These are phyloP conservation scores for Discostella pseudostelligera DNA, from an alignment of 108 stramenopile genomes.

Conservation along the genomic window DNA sequence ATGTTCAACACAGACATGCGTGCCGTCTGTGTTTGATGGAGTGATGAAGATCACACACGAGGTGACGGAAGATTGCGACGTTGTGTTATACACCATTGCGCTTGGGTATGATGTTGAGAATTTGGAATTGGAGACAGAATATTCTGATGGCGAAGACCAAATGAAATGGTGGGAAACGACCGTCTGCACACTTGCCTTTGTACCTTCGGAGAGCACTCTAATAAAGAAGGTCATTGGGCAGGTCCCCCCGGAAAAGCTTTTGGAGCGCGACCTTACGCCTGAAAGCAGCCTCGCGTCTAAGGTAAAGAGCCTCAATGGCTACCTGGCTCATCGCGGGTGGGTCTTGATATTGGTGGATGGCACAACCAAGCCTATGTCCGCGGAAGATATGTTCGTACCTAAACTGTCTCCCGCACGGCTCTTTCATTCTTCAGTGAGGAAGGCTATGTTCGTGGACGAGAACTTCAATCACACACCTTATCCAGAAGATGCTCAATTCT, in stretches of 20 bases:
- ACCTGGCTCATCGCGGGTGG: constrained; percentile 54
- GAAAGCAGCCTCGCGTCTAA: constrained; percentile 20
- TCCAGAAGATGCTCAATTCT: constrained; percentile 67
- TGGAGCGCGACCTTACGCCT: constrained; percentile 47
- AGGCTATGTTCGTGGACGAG: constrained; percentile 69
- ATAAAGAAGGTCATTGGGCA: constrained; percentile 51
- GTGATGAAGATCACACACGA: constrained; percentile 35
- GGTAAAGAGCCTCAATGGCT: constrained; percentile 58
- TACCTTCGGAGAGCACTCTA: constrained; percentile 62
- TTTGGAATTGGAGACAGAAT: constrained; percentile 49
- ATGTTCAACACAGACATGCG: constrained; percentile 64
- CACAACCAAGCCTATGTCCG: constrained; percentile 34
- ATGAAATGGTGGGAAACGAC: constrained; percentile 40
- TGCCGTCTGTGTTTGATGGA: constrained; percentile 65
- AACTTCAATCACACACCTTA: constrained; percentile 60
- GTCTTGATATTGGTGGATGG: constrained; percentile 34
- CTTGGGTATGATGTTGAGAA: constrained; percentile 57
- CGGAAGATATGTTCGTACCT: constrained; percentile 48
- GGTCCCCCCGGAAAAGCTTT: constrained; percentile 51
- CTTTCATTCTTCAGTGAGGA: constrained; percentile 52
- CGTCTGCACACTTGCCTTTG: constrained; percentile 76
- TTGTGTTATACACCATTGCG: constrained; percentile 72
- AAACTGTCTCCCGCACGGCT: constrained; percentile 74
- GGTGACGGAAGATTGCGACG: constrained; percentile 66
- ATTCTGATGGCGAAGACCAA: constrained; percentile 52